Evolutionary conservation across 2,329 filamentous ascomycete species (phyloP), one percentile per base, ranked within the genome.

Genomic region (Pyrenophora tritici-repentis): DNA sequence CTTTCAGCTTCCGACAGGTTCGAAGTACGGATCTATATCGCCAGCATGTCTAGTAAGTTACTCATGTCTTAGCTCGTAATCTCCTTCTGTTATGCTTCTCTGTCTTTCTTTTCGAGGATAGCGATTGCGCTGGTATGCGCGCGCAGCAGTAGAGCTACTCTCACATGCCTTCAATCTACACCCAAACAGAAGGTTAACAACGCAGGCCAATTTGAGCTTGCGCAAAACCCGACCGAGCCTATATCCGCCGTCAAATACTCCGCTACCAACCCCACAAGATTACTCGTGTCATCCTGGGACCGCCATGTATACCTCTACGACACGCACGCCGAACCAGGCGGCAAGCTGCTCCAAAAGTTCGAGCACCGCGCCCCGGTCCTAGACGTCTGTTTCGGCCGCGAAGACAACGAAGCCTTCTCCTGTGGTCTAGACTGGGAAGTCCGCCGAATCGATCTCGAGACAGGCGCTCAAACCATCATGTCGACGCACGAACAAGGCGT

Each of bases 211-310:
- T 92, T 90, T 77, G 88, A 94, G 75, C 83, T 97, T 68, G 82
- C 86, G 54, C 85, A 90, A 65, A 87, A 91, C 39, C 94, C 94
- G 9, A 83, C 83, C 62, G 94, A 99, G 76, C 90, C 89, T 65
- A 88, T 97, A 66, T 96, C 93, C 40, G 82, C 91, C 18, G 79
- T 97, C 67, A 86, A 86, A 68, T 99, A 96, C 80, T 90, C 92
- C 59, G 89, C 91, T 31, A 78, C 82, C 55, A 85, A 86, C n/a
- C 82, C 87, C 3, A 85, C 81, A 46, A 88, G 86, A 63, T 82
- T 99, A 32, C 84, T 95, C n/a, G 92, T 93, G 63, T 88, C 92
- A 9, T 96, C 91, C 48, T 99, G 94, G 94, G 93, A 97, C 76
- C 90, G 87, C 75, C 85, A 90, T 72, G 85, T 96, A 48, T 96